A percentile compares a stretch with the other conserved stretches of the same genome.
phyloP scores from a whole-genome alignment of 2,329 filamentous ascomycete species.

The Colletotrichum magnum region DNA sequence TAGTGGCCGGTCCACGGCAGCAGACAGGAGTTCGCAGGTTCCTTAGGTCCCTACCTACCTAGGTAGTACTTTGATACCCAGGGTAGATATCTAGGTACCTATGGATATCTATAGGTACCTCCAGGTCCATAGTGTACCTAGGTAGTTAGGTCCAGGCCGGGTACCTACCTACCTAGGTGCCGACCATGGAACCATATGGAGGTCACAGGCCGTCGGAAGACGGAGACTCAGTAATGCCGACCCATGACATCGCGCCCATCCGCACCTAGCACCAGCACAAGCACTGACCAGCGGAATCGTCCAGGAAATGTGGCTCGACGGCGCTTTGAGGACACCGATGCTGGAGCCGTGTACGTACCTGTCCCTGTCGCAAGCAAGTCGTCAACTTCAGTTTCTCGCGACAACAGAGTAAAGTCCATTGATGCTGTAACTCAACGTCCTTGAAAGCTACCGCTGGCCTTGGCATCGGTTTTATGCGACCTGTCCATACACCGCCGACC shows the following conservation, averaged over 20 bases:
- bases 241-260: slow-evolving; percentile 30
- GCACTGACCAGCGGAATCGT: slow-evolving; percentile 25
- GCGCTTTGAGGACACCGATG: slow-evolving; percentile 40
- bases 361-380: slow-evolving; percentile 27
- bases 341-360: slow-evolving; percentile 40
- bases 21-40: too few species aligned
- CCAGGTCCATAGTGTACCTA: too few species aligned
- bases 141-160: too few species aligned
- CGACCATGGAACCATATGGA: not conserved
- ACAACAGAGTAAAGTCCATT: slow-evolving; percentile 14
- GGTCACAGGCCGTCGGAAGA: slow-evolving; percentile 20
- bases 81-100: too few species aligned
- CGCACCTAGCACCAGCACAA: slow-evolving; percentile 19
- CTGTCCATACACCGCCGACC: not conserved
- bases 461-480: slow-evolving; percentile 20
- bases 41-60: too few species aligned
- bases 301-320: slow-evolving; percentile 40
- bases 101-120: too few species aligned
- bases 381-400: slow-evolving; percentile 25
- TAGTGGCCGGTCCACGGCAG: too few species aligned
- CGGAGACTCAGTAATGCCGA: slow-evolving; percentile 32
- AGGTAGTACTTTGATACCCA: too few species aligned
- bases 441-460: slow-evolving; percentile 4
- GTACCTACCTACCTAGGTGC: not conserved
- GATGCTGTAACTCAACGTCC: slow-evolving; percentile 7